phyloP scores from a whole-genome alignment of 495 filamentous ascomycete genomes.

The Lasiosphaeriaceae sp. region DNA sequence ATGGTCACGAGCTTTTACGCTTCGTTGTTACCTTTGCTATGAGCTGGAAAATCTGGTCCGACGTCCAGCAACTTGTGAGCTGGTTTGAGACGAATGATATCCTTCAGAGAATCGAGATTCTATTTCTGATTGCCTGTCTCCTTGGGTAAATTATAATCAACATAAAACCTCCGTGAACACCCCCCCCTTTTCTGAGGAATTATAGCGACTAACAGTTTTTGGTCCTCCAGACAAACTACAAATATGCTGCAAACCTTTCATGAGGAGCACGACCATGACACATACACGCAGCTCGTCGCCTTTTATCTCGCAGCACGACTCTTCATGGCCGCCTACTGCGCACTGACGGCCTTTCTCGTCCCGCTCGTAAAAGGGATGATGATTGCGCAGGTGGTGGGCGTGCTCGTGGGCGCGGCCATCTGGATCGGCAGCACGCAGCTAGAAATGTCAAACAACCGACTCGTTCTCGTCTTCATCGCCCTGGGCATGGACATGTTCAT shows the following conservation, averaged over 20 bases:
- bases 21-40: constrained; percentile 55
- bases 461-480: constrained; percentile 47
- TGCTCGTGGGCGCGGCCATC: constrained; percentile 37
- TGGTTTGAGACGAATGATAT: constrained; percentile 61
- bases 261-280: constrained; percentile 27
- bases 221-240: constrained; percentile 52
- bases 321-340: constrained; percentile 42
- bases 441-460: constrained; percentile 34
- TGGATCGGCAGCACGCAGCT: constrained; percentile 54
- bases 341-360: constrained; percentile 39
- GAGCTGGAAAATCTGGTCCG: constrained; percentile 58
- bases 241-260: constrained; percentile 52
- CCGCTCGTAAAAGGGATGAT: constrained; percentile 54
- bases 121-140: constrained; percentile 54
- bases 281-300: constrained; percentile 49
- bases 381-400: constrained; percentile 37
- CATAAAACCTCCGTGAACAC: not conserved
- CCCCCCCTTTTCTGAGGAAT: not conserved
- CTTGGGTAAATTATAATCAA: too few relatives aligned
- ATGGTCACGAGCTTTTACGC: constrained; percentile 42
- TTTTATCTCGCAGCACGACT: constrained; percentile 54
- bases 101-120: constrained; percentile 46
- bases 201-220: too few relatives aligned
- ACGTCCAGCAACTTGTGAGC: constrained; percentile 45
- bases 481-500: constrained; percentile 43